phyloP scores from a whole-genome alignment of 2,329 filamentous ascomycete species.

The Verticillium alfalfae region DNA sequence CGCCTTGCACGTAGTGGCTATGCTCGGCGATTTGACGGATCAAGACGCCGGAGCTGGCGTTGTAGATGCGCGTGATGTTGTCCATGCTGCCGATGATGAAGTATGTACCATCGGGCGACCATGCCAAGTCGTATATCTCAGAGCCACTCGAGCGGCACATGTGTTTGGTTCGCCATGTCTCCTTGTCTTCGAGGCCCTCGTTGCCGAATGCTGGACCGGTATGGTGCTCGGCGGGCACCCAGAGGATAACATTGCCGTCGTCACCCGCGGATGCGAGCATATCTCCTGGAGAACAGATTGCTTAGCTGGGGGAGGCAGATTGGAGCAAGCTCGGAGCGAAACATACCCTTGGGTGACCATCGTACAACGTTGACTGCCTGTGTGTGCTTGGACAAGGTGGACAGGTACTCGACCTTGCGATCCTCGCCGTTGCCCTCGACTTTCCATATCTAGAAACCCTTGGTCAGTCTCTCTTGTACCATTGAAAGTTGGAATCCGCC shows the following conservation, averaged over 20 bases:
- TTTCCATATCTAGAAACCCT: constrained; percentile 68
- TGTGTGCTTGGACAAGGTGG: constrained; percentile 87
- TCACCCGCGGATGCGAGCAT: constrained; percentile 92
- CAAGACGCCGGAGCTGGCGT: constrained; percentile 78
- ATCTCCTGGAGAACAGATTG: constrained; percentile 58
- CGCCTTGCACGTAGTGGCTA: constrained; percentile 96
- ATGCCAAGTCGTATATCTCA: constrained; percentile 96
- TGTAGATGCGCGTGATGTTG: constrained; percentile 96
- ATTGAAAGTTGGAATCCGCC: background rate
- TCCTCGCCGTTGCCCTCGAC: constrained; percentile 81
- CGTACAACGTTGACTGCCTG: constrained; percentile 97
- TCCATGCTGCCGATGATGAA: constrained; percentile 99
- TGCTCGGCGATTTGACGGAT: constrained; percentile 95
- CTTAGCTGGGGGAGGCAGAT: background rate
- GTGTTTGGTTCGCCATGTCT: constrained; percentile 93
- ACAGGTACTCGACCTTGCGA: constrained; percentile 84
- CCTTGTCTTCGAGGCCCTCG: constrained; percentile 85
- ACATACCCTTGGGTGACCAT: constrained; percentile 84
- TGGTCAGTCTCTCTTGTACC: constrained; percentile 1
- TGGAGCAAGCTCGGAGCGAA: background rate
- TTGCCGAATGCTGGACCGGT: constrained; percentile 68
- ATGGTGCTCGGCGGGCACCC: constrained; percentile 77
- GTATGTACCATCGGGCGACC: constrained; percentile 94
- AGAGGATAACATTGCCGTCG: constrained; percentile 93
- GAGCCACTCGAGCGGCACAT: constrained; percentile 95